Evolutionary conservation across 768 basidiomycete genomes (phyloP).

Genomic region (Leccinum aurantiacum): DNA sequence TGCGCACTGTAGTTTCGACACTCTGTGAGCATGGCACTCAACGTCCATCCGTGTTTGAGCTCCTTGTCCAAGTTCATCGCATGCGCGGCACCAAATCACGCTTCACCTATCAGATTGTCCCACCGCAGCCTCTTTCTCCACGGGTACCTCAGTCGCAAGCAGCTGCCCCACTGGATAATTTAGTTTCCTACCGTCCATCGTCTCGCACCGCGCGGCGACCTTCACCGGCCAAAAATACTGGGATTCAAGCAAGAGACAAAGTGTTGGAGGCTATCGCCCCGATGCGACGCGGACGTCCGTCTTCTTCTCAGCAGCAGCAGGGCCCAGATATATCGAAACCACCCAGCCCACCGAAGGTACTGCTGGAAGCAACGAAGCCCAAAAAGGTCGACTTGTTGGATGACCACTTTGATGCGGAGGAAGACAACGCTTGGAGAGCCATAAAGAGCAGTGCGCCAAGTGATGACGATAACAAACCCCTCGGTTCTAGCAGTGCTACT

Average conservation of each 20-base stretch:
- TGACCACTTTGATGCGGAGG: constrained; percentile 39
- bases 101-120: constrained; percentile 63
- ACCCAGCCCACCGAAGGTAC: constrained; percentile 21
- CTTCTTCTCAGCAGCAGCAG: constrained; percentile 36
- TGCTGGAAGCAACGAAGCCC: constrained; percentile 15
- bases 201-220: constrained; percentile 18
- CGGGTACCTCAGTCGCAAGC: constrained; percentile 34
- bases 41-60: constrained; percentile 85
- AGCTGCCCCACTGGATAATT: constrained; percentile 34
- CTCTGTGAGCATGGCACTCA: constrained; percentile 86
- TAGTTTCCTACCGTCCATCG: constrained; percentile 40
- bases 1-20: constrained; percentile 96
- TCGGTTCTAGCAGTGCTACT: constrained; percentile 29
- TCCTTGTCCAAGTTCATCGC: constrained; percentile 78
- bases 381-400: constrained; percentile 36
- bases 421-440: constrained; percentile 51
- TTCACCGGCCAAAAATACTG: constrained; percentile 40
- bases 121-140: constrained; percentile 47
- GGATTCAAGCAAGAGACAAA: constrained; percentile 70
- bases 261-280: constrained; percentile 79
- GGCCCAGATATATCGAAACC: constrained; percentile 32
- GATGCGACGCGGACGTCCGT: constrained; percentile 70
- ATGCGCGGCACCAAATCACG: constrained; percentile 85
- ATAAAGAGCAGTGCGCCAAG: constrained; percentile 27
- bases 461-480: constrained; percentile 14